Percentiles rank a stretch among this genome's conserved stretches.
Conservation (phyloP, 1,284 basidiomycete species). For the Ceratobasidium sp. region DNA sequence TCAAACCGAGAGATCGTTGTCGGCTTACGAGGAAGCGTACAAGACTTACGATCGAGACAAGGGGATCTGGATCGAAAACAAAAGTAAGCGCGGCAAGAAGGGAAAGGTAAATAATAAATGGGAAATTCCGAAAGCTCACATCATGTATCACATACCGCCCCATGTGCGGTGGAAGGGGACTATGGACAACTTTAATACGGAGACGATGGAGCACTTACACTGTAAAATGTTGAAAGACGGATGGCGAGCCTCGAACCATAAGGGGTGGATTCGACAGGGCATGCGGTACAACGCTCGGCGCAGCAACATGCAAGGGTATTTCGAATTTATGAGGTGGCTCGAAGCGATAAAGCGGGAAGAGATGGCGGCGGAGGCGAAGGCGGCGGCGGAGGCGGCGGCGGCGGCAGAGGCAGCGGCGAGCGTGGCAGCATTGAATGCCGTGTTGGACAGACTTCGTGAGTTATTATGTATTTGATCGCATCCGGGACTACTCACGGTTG, state of each 20-base stretch:
- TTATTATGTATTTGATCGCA: neutral
- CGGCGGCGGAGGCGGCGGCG: neutral
- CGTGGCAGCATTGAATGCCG: too few species aligned
- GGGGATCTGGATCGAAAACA: conserved; percentile 19
- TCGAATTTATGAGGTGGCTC: neutral
- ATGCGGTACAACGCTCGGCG: neutral
- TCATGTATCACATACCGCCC: neutral
- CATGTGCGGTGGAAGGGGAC: conserved; percentile 10
- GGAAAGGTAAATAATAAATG: neutral
- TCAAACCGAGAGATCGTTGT: neutral
- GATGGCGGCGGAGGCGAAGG: neutral
- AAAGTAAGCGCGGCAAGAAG: conserved; percentile 8
- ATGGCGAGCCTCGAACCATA: neutral
- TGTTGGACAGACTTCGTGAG: neutral
- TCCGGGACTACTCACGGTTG: too few species aligned
- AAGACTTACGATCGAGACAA: neutral
- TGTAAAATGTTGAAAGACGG: neutral
- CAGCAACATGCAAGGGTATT: neutral
- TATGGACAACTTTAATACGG: conserved; percentile 19
- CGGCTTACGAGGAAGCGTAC: neutral
- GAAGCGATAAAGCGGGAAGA: neutral
- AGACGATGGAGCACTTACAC: conserved; percentile 33
- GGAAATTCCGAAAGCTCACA: conserved; percentile 2
- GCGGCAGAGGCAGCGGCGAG: neutral
- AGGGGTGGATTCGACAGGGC: neutral